Evolutionary conservation across 352 stramenopile genomes (phyloP).

Genomic region (Pythium dissotocum): DNA sequence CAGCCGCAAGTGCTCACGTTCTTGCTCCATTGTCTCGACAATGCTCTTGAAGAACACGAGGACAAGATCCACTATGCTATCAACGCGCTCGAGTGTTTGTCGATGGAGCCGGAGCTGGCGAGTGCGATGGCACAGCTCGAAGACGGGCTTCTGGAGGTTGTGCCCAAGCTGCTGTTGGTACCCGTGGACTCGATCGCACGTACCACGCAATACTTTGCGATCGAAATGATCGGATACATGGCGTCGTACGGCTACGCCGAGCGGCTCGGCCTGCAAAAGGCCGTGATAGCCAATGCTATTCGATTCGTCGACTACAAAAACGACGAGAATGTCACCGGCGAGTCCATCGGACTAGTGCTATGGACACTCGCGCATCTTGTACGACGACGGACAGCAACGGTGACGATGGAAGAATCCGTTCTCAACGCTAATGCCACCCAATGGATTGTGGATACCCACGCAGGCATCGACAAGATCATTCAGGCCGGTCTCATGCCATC

Average conservation of each 20-base stretch:
- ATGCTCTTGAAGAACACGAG: conserved; percentile 22
- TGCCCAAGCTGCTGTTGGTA: conserved; percentile 39
- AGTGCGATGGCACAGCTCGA: conserved; percentile 30
- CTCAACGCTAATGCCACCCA: conserved; percentile 22
- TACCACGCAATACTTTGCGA: conserved; percentile 59
- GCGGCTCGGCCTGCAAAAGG: conserved; percentile 33
- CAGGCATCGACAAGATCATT: conserved; percentile 41
- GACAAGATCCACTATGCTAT: conserved; percentile 48
- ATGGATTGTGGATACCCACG: conserved; percentile 38
- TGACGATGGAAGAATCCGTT: not conserved
- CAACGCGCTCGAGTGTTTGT: conserved; percentile 53
- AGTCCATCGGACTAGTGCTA: conserved; percentile 37
- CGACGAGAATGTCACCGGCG: conserved; percentile 34
- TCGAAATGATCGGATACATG: conserved; percentile 68
- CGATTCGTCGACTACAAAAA: conserved; percentile 40
- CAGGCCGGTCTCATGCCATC: conserved; percentile 37
- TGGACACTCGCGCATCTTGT: conserved; percentile 53
- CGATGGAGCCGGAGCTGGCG: conserved; percentile 52
- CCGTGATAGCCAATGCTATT: conserved; percentile 41
- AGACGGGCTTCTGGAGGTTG: conserved; percentile 29
- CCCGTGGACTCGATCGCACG: conserved; percentile 24
- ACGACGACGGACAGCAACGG: conserved; percentile 8
- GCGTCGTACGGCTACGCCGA: conserved; percentile 50
- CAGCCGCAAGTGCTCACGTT: conserved; percentile 38
- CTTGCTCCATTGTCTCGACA: conserved; percentile 46